A percentile compares a stretch with the other conserved stretches of the same genome.
phyloP scores from a whole-genome alignment of 2,329 filamentous ascomycete species.

The Periconia sp. region DNA sequence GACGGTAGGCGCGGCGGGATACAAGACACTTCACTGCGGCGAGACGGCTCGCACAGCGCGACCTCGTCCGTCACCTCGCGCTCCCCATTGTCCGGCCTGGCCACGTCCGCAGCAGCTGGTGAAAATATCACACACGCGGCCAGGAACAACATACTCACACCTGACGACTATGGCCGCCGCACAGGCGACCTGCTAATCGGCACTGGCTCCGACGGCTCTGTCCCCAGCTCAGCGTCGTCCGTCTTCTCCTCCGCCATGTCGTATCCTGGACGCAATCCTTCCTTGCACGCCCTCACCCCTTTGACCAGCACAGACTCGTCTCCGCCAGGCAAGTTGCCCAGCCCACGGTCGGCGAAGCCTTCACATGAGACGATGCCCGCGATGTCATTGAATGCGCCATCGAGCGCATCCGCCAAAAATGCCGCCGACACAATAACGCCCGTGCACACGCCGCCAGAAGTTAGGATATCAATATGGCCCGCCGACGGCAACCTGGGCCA shows the following conservation, averaged over 20 bases:
- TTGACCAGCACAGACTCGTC: constrained; percentile 71
- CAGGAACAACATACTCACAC: constrained; percentile 27
- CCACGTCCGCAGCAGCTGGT: constrained; percentile 15
- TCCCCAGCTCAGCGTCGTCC: constrained; percentile 71
- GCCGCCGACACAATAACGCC: constrained; percentile 56
- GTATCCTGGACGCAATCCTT: constrained; percentile 61
- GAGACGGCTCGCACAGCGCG: constrained; percentile 32
- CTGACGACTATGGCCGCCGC: constrained; percentile 38
- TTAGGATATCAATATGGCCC: constrained; percentile 56
- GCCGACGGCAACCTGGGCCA: constrained; percentile 62
- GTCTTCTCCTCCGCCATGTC: constrained; percentile 69
- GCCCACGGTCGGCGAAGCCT: constrained; percentile 55
- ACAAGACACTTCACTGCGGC: constrained; percentile 26
- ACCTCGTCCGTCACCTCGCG: constrained; percentile 25
- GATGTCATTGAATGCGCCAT: constrained; percentile 38
- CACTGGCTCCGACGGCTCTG: constrained; percentile 76
- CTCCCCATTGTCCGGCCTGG: constrained; percentile 20
- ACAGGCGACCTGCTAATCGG: constrained; percentile 71
- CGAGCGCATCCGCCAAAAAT: constrained; percentile 42
- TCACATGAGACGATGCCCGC: constrained; percentile 45
- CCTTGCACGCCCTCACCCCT: constrained; percentile 65
- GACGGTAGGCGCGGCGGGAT: constrained; percentile 51
- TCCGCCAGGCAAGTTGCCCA: constrained; percentile 62
- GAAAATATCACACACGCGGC: constrained; percentile 17
- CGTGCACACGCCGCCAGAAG: constrained; percentile 51